These are phyloP conservation scores for Nicotiana knightiana DNA, from an alignment of 257 asterid genomes.

Conservation along the genomic window DNA sequence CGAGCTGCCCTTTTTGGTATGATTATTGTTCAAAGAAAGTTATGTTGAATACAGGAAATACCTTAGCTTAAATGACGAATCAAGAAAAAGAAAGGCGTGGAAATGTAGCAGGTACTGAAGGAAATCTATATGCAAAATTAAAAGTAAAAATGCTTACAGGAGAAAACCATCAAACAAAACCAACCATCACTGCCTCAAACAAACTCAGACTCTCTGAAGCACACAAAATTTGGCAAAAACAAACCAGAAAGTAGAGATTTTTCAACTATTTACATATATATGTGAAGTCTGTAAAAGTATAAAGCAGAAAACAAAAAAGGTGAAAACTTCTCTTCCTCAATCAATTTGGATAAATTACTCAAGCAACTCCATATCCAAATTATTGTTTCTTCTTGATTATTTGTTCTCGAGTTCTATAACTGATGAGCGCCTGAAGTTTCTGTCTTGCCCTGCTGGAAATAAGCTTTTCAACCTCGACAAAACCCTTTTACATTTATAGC, in stretches of 20 bases:
- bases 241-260: neutral
- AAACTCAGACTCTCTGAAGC: conserved; percentile 9
- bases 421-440: neutral
- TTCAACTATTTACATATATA: conserved; percentile 19
- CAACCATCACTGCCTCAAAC: conserved; percentile 10
- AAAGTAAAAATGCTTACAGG: neutral
- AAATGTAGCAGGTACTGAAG: neutral
- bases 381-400: neutral
- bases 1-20: neutral
- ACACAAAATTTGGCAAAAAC: neutral
- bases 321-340: neutral
- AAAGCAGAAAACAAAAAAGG: neutral
- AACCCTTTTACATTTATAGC: conserved; percentile 18
- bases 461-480: conserved; percentile 15
- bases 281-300: conserved; percentile 15
- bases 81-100: neutral
- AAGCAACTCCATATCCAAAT: neutral
- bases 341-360: neutral
- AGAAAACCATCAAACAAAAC: neutral
- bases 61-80: neutral
- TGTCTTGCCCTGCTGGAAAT: neutral
- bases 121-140: neutral
- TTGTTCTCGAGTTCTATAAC: neutral
- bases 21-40: neutral
- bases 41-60: neutral